Evolutionary conservation across 495 filamentous ascomycete species (phyloP).

Genomic region (Staphylotrichum longicolle): DNA sequence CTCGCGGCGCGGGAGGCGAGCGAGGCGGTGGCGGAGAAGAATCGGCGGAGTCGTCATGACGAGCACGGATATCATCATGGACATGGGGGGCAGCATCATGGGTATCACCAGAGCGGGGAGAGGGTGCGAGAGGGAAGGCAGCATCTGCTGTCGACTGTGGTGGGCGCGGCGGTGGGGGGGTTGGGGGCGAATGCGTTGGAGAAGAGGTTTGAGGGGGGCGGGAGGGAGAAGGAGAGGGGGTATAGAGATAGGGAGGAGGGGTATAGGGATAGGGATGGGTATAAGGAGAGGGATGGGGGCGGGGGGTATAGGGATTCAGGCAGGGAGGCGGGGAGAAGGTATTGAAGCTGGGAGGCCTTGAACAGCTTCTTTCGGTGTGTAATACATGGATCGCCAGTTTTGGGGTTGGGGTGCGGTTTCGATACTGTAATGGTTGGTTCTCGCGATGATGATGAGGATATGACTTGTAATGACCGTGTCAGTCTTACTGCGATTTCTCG

Average conservation of each 20-base stretch:
- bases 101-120: not conserved
- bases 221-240: constrained; percentile 11
- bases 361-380: not conserved
- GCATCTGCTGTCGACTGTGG: constrained; percentile 39
- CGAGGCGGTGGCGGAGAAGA: not conserved
- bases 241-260: not conserved
- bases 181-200: constrained; percentile 48
- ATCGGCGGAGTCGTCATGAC: not conserved
- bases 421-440: too few species aligned
- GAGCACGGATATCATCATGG: constrained; percentile 7
- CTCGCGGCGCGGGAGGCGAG: constrained; percentile 41
- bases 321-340: not conserved
- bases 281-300: not conserved
- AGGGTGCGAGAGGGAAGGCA: constrained; percentile 15
- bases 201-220: constrained; percentile 37
- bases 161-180: constrained; percentile 48
- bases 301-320: constrained; percentile 2
- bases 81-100: too few species aligned
- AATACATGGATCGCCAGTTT: too few species aligned
- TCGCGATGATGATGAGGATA: not conserved
- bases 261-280: constrained; percentile 8
- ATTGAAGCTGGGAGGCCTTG: not conserved
- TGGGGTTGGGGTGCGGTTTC: not conserved
- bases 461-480: constrained; percentile 4
- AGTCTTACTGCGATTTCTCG: too few species aligned